Evolutionary conservation across 352 stramenopile genomes (phyloP), one percentile per base, ranked within the genome.

Genomic region (Peronospora tabacina): DNA sequence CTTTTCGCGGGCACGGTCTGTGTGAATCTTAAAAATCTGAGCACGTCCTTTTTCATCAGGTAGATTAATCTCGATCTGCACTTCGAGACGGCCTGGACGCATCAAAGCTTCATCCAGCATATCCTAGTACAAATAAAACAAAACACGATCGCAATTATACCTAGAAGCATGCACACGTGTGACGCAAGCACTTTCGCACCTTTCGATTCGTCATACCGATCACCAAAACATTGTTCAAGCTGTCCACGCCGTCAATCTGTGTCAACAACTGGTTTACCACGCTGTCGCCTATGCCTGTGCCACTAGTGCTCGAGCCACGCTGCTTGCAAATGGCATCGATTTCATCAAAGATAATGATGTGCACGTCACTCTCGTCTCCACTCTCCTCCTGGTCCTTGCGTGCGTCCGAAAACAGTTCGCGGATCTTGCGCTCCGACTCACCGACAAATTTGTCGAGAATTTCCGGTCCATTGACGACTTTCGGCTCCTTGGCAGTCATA

Each of bases 311-410:
- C 39, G 73, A 85, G 44, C 97, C 97, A 69, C 97, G 89, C 41
- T 87, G 58, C 66, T 98, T 99, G 67, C 94, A 99, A 69, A 99
- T 99, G 28, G 97, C 96, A 77, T 99, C 97, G 70, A 99, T 99
- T 70, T 99, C 97, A 72, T 99, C 97, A 60, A 99, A 98, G 65
- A 99, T 99, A 64, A 99, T 98, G 63, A 99, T 98, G 68, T 99
- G 97, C 42, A 99, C 83, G 55, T 98, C 96, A 47, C 83, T 97
- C 47, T 97, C 90, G 52, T 98, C 96, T 42, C 95, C 96, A 16
- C 97, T 61, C 42, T 97, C 83, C 42, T 93, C 69, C 47, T 93
- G 78, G 48, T 93, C 82, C 49, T 87, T 65, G 20, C 80, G 73
- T 8, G 96, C 96, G 49, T 99, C 96, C 1, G 88, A 80, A 67